Evolutionary conservation across 108 stramenopile genomes (phyloP).

Genomic region (Pseudonitzschia pungens): DNA sequence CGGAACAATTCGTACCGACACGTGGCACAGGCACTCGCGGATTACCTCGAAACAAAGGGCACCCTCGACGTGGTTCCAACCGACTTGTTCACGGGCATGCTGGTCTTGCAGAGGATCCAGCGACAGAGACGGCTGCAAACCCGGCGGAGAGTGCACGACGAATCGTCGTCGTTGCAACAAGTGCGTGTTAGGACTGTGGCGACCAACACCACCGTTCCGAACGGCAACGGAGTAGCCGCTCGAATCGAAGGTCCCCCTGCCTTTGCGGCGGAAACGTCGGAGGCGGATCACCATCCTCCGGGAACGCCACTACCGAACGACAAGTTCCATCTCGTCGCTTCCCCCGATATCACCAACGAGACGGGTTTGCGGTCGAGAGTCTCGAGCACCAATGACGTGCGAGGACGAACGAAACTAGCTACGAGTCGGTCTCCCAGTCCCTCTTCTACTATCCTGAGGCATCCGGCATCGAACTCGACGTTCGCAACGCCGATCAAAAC

Average conservation of each 20-base stretch:
- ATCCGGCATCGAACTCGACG: background rate
- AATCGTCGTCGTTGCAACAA: background rate
- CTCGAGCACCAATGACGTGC: constrained; percentile 17
- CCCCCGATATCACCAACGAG: constrained; percentile 4
- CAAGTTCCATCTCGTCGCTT: background rate
- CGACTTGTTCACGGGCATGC: constrained; percentile 74
- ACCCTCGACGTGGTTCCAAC: constrained; percentile 78
- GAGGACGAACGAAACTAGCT: background rate
- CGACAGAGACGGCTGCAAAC: constrained; percentile 55
- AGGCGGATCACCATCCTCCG: too few relatives aligned
- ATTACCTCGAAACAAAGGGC: constrained; percentile 79
- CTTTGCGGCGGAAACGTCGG: too few relatives aligned
- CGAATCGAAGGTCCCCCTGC: background rate
- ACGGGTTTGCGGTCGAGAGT: constrained; percentile 23
- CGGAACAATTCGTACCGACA: constrained; percentile 48
- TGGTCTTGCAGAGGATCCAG: constrained; percentile 78
- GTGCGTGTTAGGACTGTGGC: background rate
- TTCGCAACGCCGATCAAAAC: background rate
- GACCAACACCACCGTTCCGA: background rate
- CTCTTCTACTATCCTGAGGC: too few relatives aligned
- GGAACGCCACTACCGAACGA: background rate
- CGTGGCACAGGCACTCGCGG: constrained; percentile 75
- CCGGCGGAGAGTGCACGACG: constrained; percentile 1
- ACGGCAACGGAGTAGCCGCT: background rate
- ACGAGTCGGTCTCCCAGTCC: background rate